A percentile compares a stretch with the other conserved stretches of the same genome.
Conservation (phyloP, 768 basidiomycete genomes). For the Pleurotus tuber-regium region DNA sequence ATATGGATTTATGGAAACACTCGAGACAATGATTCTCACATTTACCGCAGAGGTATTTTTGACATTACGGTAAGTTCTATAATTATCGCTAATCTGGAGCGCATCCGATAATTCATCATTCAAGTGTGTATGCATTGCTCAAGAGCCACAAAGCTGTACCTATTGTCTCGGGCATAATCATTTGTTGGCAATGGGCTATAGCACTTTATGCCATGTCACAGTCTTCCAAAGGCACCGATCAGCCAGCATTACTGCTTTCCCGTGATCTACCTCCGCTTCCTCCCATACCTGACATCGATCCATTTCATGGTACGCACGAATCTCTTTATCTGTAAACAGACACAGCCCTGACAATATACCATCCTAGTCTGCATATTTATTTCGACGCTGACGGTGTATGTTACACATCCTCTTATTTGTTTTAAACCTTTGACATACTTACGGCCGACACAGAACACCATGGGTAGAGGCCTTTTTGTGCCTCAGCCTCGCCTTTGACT, state of each 20-base stretch:
- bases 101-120: background rate
- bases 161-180: slow-evolving; percentile 1
- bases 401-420: too few species aligned
- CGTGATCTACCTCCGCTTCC: slow-evolving; percentile 1
- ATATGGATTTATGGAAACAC: slow-evolving; percentile 12
- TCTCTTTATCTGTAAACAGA: too few species aligned
- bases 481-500: slow-evolving; percentile 19
- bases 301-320: slow-evolving; percentile 6
- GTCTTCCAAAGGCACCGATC: slow-evolving; percentile 5
- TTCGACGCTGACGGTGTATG: slow-evolving; percentile 6
- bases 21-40: slow-evolving; percentile 11
- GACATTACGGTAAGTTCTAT: slow-evolving; percentile 1
- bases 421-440: too few species aligned
- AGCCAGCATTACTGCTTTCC: slow-evolving; percentile 6
- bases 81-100: too few species aligned
- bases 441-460: background rate
- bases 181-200: slow-evolving; percentile 10
- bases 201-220: slow-evolving; percentile 8
- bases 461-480: slow-evolving; percentile 14
- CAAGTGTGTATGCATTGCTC: slow-evolving; percentile 12
- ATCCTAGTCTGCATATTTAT: slow-evolving; percentile 11
- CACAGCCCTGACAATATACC: too few species aligned
- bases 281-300: slow-evolving; percentile 7
- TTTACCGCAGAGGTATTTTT: slow-evolving; percentile 12
- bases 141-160: slow-evolving; percentile 6